phyloP scores from a whole-genome alignment of 2,329 filamentous ascomycete species.

The Phialophora chinensis region DNA sequence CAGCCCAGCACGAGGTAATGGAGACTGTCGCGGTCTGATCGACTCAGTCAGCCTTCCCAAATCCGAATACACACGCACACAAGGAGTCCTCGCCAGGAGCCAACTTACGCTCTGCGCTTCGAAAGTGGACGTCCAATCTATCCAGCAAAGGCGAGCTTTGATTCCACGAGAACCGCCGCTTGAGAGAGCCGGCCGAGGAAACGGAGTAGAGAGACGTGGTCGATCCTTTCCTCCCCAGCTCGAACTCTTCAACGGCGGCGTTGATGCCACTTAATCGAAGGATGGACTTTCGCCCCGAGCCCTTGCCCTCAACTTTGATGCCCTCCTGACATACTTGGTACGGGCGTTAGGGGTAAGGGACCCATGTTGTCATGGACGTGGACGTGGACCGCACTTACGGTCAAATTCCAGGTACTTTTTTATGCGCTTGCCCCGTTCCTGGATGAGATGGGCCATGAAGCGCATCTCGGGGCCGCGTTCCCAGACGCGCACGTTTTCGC shows the following conservation, averaged over 20 bases:
- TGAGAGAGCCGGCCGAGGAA: constrained; percentile 8
- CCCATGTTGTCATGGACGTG: not conserved
- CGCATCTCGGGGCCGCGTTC: constrained; percentile 16
- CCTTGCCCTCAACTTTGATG: constrained; percentile 22
- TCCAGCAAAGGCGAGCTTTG: constrained; percentile 15
- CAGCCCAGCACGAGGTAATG: constrained; percentile 16
- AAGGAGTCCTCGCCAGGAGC: not conserved
- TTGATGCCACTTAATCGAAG: constrained; percentile 15
- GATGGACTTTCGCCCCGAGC: constrained; percentile 6
- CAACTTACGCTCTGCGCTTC: constrained; percentile 10
- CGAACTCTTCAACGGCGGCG: constrained; percentile 11
- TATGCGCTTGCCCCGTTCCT: constrained; percentile 15
- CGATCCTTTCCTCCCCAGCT: constrained; percentile 14
- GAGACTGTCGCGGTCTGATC: constrained; percentile 20
- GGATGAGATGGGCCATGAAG: constrained; percentile 20
- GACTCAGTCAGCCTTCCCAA: no score
- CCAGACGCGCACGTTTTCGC: constrained; percentile 22
- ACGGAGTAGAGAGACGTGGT: constrained; percentile 6
- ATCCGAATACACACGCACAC: not conserved
- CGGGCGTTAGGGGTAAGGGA: not conserved
- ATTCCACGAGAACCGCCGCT: constrained; percentile 17
- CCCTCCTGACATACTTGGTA: constrained; percentile 16
- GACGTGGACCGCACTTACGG: constrained; percentile 7
- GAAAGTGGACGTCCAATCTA: constrained; percentile 16
- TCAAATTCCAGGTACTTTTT: constrained; percentile 27